Percentiles rank a stretch among this genome's conserved stretches.
phyloP scores from a whole-genome alignment of 768 basidiomycete genomes.

The Boletus coccyginus region DNA sequence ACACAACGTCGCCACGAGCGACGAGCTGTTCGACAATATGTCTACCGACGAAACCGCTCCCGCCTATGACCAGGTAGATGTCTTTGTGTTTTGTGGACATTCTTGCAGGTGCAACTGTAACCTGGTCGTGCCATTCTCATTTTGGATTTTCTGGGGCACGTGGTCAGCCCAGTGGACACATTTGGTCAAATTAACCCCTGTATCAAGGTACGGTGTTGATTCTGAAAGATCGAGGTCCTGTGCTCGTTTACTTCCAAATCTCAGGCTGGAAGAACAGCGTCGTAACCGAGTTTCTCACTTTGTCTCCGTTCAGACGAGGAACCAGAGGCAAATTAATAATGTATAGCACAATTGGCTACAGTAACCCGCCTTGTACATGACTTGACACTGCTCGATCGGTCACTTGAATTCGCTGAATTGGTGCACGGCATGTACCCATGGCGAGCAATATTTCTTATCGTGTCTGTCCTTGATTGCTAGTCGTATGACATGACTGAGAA shows the following conservation, averaged over 20 bases:
- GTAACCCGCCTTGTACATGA: no score
- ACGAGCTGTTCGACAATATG: slow-evolving; percentile 87
- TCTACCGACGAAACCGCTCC: slow-evolving; percentile 88
- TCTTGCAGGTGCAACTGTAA: background rate
- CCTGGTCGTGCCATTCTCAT: slow-evolving; percentile 4
- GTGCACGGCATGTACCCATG: background rate
- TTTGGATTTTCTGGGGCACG: slow-evolving; percentile 8
- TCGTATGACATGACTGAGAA: background rate
- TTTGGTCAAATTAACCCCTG: slow-evolving; percentile 13
- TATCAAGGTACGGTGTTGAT: background rate
- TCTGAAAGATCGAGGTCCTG: no score
- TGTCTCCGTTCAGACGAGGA: background rate
- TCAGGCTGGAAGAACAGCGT: background rate
- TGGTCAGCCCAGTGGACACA: background rate
- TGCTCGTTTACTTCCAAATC: background rate
- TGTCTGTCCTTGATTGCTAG: no score
- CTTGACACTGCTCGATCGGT: background rate
- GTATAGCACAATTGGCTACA: background rate
- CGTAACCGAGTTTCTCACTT: background rate
- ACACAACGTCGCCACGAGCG: slow-evolving; percentile 75
- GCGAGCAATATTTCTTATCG: background rate
- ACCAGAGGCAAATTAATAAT: background rate
- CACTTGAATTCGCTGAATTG: background rate
- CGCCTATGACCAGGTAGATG: slow-evolving; percentile 88
- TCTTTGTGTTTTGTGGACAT: slow-evolving; percentile 43